phyloP scores from a whole-genome alignment of 345 rosid species.

The Camelina neglecta region DNA sequence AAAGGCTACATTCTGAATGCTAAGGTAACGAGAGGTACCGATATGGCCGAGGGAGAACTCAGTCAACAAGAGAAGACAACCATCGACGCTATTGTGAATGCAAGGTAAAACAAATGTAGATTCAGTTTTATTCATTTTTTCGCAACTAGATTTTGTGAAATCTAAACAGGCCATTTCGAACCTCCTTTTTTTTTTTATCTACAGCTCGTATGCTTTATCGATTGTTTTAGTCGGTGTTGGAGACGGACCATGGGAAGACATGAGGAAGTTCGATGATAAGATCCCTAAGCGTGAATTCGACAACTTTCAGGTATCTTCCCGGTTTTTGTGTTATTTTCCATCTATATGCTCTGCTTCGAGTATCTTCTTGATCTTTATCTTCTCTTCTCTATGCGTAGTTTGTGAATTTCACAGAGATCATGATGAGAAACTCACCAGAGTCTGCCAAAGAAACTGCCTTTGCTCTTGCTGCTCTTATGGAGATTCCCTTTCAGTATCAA shows the following conservation, averaged over 20 bases:
- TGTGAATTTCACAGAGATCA: conserved; percentile 83
- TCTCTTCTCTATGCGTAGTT: conserved; percentile 52
- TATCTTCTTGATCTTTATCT: conserved; percentile 20
- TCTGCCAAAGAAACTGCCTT: conserved; percentile 75
- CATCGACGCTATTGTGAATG: conserved; percentile 59
- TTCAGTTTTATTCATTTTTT: conserved; percentile 6
- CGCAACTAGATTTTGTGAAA: not conserved
- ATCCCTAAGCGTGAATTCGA: conserved; percentile 73
- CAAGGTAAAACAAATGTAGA: conserved; percentile 51
- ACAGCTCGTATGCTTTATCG: conserved; percentile 66
- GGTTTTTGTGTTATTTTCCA: not conserved
- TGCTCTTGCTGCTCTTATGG: conserved; percentile 95
- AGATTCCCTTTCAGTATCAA: conserved; percentile 80
- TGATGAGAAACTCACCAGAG: conserved; percentile 52
- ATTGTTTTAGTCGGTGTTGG: conserved; percentile 81
- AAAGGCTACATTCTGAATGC: conserved; percentile 8
- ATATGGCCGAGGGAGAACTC: conserved; percentile 51
- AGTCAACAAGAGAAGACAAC: conserved; percentile 70
- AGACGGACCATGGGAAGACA: conserved; percentile 87
- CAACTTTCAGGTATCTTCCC: conserved; percentile 65
- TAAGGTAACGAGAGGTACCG: conserved; percentile 66
- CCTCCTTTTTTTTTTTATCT: not conserved
- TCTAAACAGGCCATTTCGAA: conserved; percentile 5
- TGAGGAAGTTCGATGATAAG: conserved; percentile 76
- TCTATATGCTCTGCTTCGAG: not conserved